phyloP scores from a whole-genome alignment of 768 basidiomycete genomes.

The Russula sp. region DNA sequence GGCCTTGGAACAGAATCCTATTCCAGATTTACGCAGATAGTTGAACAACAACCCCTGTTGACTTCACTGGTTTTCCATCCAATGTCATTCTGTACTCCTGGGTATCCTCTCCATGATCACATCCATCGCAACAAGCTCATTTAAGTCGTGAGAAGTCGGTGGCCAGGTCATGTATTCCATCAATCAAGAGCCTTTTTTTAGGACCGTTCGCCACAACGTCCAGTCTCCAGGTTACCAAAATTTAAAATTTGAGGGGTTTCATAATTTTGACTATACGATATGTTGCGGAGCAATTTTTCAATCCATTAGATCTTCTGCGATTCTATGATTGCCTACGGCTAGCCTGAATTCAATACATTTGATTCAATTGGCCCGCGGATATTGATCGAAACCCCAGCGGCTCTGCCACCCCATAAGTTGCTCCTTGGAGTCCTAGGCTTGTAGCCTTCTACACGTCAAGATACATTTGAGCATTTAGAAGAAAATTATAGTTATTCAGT shows the following conservation, averaged over 20 bases:
- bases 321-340: not conserved
- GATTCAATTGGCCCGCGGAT: constrained; percentile 9
- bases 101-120: not conserved
- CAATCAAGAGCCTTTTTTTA: not conserved
- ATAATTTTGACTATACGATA: not conserved
- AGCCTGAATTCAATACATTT: not conserved
- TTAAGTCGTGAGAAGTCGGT: not conserved
- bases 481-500: not conserved
- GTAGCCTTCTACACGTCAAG: not conserved
- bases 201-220: too few species aligned
- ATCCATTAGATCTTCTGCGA: not conserved
- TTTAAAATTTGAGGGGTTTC: not conserved
- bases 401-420: not conserved
- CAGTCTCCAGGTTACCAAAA: not conserved
- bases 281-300: not conserved
- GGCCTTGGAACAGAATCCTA: not conserved
- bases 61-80: not conserved
- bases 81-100: not conserved
- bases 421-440: not conserved
- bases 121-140: not conserved
- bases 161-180: not conserved
- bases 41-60: not conserved
- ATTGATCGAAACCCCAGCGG: constrained; percentile 16
- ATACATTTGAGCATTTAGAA: too few species aligned
- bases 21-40: not conserved